Conservation (phyloP, 1,284 basidiomycete species). For the Apiotrichum sp. region DNA sequence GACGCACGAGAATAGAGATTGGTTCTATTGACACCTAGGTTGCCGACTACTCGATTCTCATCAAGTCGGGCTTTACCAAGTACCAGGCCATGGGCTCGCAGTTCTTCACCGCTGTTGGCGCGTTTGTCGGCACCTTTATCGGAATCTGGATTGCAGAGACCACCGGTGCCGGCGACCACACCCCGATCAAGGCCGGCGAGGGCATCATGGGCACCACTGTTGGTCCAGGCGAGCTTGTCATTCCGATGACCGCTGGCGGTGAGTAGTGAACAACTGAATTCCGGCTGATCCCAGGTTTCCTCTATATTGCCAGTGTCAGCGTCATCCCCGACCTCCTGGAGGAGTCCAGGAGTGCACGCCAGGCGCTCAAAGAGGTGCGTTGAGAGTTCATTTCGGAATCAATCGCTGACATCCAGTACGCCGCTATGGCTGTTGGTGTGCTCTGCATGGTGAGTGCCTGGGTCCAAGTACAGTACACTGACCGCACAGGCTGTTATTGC, state of each 20-base stretch:
- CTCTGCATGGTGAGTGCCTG: constrained; percentile 63
- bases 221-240: constrained; percentile 70
- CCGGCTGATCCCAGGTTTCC: constrained; percentile 56
- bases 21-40: constrained; percentile 51
- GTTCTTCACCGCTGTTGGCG: constrained; percentile 79
- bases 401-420: constrained; percentile 56
- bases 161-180: constrained; percentile 43
- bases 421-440: constrained; percentile 80
- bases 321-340: constrained; percentile 77
- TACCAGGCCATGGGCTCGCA: constrained; percentile 83
- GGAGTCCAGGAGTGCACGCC: constrained; percentile 75
- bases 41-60: constrained; percentile 81
- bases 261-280: constrained; percentile 7
- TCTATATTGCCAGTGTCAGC: constrained; percentile 84
- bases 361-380: constrained; percentile 73
- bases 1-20: background rate
- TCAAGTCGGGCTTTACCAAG: constrained; percentile 83
- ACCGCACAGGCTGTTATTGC: constrained; percentile 39
- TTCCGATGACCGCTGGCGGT: constrained; percentile 77
- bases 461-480: too few species aligned
- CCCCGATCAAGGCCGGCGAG: constrained; percentile 48
- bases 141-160: constrained; percentile 68
- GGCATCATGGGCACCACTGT: constrained; percentile 76
- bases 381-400: background rate
- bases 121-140: constrained; percentile 83